Base-by-base conservation (phyloP, 1,284 basidiomycete genomes). In the Grifola frondosa region DNA sequence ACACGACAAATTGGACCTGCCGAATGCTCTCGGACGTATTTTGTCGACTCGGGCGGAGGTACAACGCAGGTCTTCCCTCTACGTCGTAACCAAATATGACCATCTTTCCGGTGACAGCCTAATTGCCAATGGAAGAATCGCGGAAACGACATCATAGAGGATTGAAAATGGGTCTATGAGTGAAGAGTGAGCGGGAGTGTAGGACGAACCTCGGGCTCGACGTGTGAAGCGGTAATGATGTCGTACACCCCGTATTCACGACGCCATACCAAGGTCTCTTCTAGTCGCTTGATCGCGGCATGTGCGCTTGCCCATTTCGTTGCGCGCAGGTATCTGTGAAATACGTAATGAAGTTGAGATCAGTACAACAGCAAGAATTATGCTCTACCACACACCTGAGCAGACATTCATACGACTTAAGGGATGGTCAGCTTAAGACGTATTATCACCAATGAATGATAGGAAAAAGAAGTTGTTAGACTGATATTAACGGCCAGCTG, bases 11-110 rank as follows among this genome's bases (percentile, higher is more conserved):
- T 42, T 90, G 77, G 37, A 94, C 77, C 65, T 93, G 90, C 28
- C 85, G 73, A 0, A 75, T 74, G 16, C 76, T 69, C 50, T 84
- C 85, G n/a, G 80, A 75, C 0, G 90, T 93, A 63, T 93, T 94
- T 63, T 94, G 90, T 31, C 80, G 77, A 50, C 84, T 88, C 0
- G 91, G 91, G 29, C 85, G 78, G 70, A 93, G 77, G 67, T 92
- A 93, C 28, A 88, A 62, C 1, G 77, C 81, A 0, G 91, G 91
- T 45, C 88, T 70, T 7, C 84, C 67, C 42, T 71, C 66, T 7
- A 57, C 52, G 46, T 95, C 91, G 61, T 83, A 93, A 0, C 91
- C 91, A 51, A 84, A 88, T 12, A 86, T 47, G 37, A 88, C 67
- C 59, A 78, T 73, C 64, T 91, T 90, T 21, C 88, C 88, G 4